Evolutionary conservation across 2,329 filamentous ascomycete species (phyloP), one percentile per base, ranked within the genome.

Genomic region (Diaporthe sp.): DNA sequence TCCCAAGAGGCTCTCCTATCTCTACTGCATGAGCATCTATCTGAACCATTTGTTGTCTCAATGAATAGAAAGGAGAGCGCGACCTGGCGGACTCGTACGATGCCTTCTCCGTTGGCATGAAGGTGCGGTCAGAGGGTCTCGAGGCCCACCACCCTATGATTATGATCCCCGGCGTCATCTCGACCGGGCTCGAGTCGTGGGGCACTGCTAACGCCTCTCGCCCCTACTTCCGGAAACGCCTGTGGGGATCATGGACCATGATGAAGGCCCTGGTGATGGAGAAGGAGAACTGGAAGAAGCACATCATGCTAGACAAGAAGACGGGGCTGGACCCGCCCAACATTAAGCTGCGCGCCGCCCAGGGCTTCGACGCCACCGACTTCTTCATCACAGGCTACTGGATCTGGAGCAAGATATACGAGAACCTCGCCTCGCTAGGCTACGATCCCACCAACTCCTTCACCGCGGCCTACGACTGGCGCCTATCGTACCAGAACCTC

Each of bases 171-270:
- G 97, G 97, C 6, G 97, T 99, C 76, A 99, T 99, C 79, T 98
- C 97, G 0, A 98, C 97, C 0, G 97, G 97, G 1, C 90, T 99
- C 34, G 97, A 99, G 85, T 98, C 95, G 65, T 99, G 97, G 97
- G 95, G 96, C 5, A 98, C 97, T 0, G 92, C 94, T 70, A 94
- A 96, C 81, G 87, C 89, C 57, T 98, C 96, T 10, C 91, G 95
- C 49, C 94, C 93, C 76, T 99, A 98, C 85, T 99, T 99, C 84
- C 90, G 97, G 77, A 98, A 97, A 86, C 90, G 97, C 72, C 86
- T 99, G 68, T 99, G 97, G 97, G 97, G 97, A 6, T 98, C 95
- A 79, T 99, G 97, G 97, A 98, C 92, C 78, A 99, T 99, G 97
- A 98, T 99, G 95, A 91, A 94, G 68, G 96, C 97, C 0, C 86